These are phyloP conservation scores for Russula vinacea DNA, from an alignment of 768 basidiomycete genomes.

Conservation along the genomic window DNA sequence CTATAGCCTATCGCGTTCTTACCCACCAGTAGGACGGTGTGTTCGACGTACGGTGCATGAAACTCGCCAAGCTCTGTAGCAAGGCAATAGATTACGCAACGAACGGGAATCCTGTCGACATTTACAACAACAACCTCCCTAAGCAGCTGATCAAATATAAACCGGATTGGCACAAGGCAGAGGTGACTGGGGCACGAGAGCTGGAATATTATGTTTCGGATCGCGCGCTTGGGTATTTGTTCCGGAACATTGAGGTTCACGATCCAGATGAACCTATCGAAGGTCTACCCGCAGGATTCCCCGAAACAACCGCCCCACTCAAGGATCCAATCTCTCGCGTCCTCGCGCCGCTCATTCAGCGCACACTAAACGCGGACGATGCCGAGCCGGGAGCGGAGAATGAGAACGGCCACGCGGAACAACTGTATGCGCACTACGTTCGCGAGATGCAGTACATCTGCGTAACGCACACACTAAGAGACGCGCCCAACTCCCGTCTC, in stretches of 20 bases:
- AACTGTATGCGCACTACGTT: neutral
- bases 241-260: constrained; percentile 45
- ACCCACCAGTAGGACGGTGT: no score
- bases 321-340: constrained; percentile 9
- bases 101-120: neutral
- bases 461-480: constrained; percentile 51
- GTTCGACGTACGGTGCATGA: no score
- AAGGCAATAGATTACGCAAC: neutral
- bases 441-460: neutral
- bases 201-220: neutral
- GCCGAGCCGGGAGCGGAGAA: neutral
- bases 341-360: constrained; percentile 6
- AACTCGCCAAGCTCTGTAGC: no score
- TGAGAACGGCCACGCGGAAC: neutral
- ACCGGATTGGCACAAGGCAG: constrained; percentile 6
- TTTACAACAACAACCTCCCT: neutral
- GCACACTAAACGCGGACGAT: neutral
- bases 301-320: neutral
- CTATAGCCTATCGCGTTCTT: no score
- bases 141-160: neutral
- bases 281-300: neutral
- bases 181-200: neutral
- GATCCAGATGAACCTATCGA: constrained; percentile 37
- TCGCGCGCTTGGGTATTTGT: neutral
- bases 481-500: constrained; percentile 50